Base-by-base conservation (phyloP, 768 basidiomycete genomes). In the Collybiopsis confluens region DNA sequence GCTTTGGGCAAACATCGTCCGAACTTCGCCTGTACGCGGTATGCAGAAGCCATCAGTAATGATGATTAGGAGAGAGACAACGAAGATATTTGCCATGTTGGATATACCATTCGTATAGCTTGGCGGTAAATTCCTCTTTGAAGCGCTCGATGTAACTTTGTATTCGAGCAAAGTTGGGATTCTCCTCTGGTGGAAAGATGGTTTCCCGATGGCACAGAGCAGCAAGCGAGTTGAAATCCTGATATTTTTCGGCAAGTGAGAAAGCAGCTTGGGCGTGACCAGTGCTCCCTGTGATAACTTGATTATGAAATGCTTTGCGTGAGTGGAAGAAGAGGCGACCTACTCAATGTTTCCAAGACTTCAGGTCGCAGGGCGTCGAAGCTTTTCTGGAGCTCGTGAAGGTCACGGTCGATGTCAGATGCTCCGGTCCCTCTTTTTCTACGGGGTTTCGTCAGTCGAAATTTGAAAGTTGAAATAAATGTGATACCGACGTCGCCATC, bases 91-190 rank as follows among this genome's bases (percentile, higher is more conserved):
- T 54, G 89, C 92, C 90, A 58, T 94, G 86, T 59, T 92, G 89
- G 46, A 96, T 88, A 66, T 92, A 96, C 90, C 90, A 97, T 62
- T 83, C 81, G 63, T 90, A 95, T n/a, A 97, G 75, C 62, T 92
- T 86, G n/a, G 78, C 83, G 0, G 93, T 88, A 59, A 98, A 98
- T 11, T 82, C 83, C 30, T 92, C 85, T 46, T 86, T 82, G 69
- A 88, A 96, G 61, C 76, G 78, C 42, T 88, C 78, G 54, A 94
- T 81, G 67, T 93, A 97, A 4, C 67, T 65, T 61, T 85, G 79
- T 16, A 93, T 85, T 18, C 83, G 74, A 23, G 70, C 64, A 1
- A 75, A 73, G 60, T 88, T 74, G 1, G 87, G 84, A 61, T 89
- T 90, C 37, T 80, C 71, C 45, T 84, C 68, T 1, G 83, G 82